Conservation (phyloP, 164 flowering plant genomes). For the Berberis thunbergii region DNA sequence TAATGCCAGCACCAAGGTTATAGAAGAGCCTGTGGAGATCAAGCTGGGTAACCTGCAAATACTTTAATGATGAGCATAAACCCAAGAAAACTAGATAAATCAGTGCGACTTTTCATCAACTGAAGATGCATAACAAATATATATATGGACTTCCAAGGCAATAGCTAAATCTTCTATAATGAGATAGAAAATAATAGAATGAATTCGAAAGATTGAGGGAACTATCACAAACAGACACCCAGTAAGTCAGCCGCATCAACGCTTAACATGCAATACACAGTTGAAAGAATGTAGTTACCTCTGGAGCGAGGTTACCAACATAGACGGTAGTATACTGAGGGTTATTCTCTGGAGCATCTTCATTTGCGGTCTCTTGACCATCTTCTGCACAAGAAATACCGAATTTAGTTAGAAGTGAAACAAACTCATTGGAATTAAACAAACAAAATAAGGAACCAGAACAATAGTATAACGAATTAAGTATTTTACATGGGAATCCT, state of each 20-base stretch:
- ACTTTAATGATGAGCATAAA: slow-evolving; percentile 3
- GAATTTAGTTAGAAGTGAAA: too few species aligned
- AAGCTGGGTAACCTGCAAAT: slow-evolving; percentile 56
- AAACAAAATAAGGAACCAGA: too few species aligned
- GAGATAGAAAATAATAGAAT: too few species aligned
- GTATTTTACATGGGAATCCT: too few species aligned
- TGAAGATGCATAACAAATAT: background rate
- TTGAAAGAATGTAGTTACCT: slow-evolving; percentile 33
- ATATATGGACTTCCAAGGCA: background rate
- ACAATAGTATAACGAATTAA: too few species aligned
- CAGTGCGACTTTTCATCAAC: background rate
- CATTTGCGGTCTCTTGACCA: slow-evolving; percentile 56
- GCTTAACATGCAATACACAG: background rate
- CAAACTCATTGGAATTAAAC: too few species aligned
- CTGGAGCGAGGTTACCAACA: slow-evolving; percentile 95
- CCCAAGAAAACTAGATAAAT: background rate
- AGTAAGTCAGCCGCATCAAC: too few species aligned
- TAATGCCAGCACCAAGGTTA: slow-evolving; percentile 70
- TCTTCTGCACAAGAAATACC: slow-evolving; percentile 47
- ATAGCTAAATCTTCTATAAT: too few species aligned
- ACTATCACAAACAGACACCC: background rate
- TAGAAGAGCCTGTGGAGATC: slow-evolving; percentile 87
- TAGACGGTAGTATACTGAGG: slow-evolving; percentile 94
- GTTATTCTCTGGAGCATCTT: slow-evolving; percentile 90
- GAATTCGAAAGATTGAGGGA: background rate